Evolutionary conservation across 2,329 filamentous ascomycete genomes (phyloP).

Genomic region (Incumbomyces delicatus): DNA sequence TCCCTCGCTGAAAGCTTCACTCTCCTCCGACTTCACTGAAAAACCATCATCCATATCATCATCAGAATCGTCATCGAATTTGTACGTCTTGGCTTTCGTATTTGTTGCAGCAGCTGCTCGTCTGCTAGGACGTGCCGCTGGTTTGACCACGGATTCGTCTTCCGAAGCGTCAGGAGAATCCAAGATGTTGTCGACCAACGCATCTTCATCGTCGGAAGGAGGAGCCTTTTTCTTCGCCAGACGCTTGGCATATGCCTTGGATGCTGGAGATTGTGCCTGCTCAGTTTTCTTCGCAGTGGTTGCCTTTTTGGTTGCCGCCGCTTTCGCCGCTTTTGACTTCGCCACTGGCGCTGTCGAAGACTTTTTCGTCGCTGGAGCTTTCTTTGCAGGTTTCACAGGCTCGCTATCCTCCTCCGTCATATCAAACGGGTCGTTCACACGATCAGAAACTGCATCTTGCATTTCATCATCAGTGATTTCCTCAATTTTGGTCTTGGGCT

Average conservation of each 20-base stretch:
- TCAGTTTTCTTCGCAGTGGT: slow-evolving; percentile 7
- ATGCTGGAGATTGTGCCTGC: slow-evolving; percentile 50
- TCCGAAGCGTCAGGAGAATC: slow-evolving; percentile 30
- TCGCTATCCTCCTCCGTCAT: slow-evolving; percentile 35
- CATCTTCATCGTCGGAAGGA: slow-evolving; percentile 21
- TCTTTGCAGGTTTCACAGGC: slow-evolving; percentile 24
- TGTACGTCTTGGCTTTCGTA: slow-evolving; percentile 32
- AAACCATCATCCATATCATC: slow-evolving; percentile 20
- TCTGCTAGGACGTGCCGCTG: slow-evolving; percentile 31
- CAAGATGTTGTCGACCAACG: slow-evolving; percentile 33
- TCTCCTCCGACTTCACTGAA: slow-evolving; percentile 25
- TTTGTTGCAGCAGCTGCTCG: slow-evolving; percentile 30
- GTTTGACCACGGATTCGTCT: slow-evolving; percentile 17
- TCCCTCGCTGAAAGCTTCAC: slow-evolving; percentile 28
- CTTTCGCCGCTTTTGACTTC: slow-evolving; percentile 12
- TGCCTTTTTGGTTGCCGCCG: slow-evolving; percentile 12
- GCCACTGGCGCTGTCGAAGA: slow-evolving; percentile 15
- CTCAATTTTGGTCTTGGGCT: slow-evolving; percentile 17
- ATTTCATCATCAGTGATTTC: slow-evolving; percentile 32
- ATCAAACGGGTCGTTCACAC: slow-evolving; percentile 28
- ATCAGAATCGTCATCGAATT: slow-evolving; percentile 30
- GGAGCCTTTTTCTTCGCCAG: slow-evolving; percentile 35
- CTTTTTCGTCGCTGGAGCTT: slow-evolving; percentile 21
- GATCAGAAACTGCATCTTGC: slow-evolving; percentile 37
- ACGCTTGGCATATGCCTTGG: slow-evolving; percentile 52